Evolutionary conservation across 805 yeast genomes (phyloP), one percentile per base, ranked within the genome.

Genomic region (Candida qinlingensis): DNA sequence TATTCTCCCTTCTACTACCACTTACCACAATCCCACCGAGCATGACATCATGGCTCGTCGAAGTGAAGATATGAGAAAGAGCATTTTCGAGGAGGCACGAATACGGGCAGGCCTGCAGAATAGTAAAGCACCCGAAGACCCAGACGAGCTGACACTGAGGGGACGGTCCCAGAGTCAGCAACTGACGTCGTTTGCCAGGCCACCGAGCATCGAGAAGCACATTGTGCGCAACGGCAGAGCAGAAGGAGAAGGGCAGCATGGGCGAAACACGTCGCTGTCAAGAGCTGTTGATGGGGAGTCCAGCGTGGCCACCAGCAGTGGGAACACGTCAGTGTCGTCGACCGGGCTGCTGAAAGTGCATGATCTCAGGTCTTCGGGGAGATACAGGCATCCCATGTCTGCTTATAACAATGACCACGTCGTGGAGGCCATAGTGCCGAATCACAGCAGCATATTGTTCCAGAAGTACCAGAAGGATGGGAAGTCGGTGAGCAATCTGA

Each of bases 381-480:
- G 57, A n/a, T 49, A 50, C 42, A 56, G 47, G 25, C 54, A 57
- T 42, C 58, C 58, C 9, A 45, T 57, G 52, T 54, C 52, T n/a
- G 54, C 58, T 4, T 57, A 58, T 26, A 45, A 39, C 13, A 49
- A 44, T 11, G 53, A 58, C 11, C 31, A 48, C 5, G 44, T 45
- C 3, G 39, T 57, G 7, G 61, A 58, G n/a, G 48, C 61, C 1
- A 44, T 55, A 6, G 52, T 51, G 2, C 59, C 61, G 3, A 51
- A 50, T n/a, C 55, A 56, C 37, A 37, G 49, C 6, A 45, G 30
- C 13, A 50, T 50, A 39, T 39, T 54, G 3, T 52, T 52, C 30
- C 59, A 56, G 42, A 56, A 56, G 47, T 51, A 53, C 33, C 54
- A 52, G 6, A 44, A 41, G 29, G 34, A 48, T 7, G 4, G 10